Percentiles rank a stretch among this genome's conserved stretches.
phyloP scores from a whole-genome alignment of 352 stramenopile species.

The Thalassiosira hispida region DNA sequence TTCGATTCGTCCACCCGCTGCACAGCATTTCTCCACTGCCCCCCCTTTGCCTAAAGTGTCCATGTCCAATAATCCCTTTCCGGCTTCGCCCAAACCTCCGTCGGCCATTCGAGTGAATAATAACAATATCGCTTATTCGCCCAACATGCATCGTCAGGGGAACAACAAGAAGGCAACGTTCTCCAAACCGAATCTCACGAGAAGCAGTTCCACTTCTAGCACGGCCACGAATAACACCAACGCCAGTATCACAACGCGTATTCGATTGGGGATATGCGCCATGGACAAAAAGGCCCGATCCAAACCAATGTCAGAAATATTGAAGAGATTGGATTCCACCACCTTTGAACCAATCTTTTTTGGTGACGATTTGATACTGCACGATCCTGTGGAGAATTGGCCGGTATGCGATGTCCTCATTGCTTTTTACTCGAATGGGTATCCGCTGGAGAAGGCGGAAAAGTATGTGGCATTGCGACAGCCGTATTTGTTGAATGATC shows the following conservation, averaged over 20 bases:
- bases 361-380: slow-evolving; percentile 95
- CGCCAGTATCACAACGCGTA: slow-evolving; percentile 30
- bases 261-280: slow-evolving; percentile 94
- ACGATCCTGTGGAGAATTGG: slow-evolving; percentile 93
- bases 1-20: slow-evolving; percentile 22
- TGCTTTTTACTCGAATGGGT: slow-evolving; percentile 98
- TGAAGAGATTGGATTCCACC: slow-evolving; percentile 91
- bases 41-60: background rate
- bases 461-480: slow-evolving; percentile 94
- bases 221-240: background rate
- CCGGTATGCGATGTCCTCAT: slow-evolving; percentile 97
- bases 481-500: slow-evolving; percentile 97
- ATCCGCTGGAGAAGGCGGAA: slow-evolving; percentile 96
- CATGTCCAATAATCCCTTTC: background rate
- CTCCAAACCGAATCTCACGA: slow-evolving; percentile 15
- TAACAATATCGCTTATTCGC: background rate
- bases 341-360: slow-evolving; percentile 98
- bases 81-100: slow-evolving; percentile 23
- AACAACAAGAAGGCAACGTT: slow-evolving; percentile 26
- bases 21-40: no score
- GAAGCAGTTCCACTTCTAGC: slow-evolving; percentile 26
- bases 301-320: slow-evolving; percentile 97
- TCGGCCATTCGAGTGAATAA: slow-evolving; percentile 13
- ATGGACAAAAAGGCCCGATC: slow-evolving; percentile 99
- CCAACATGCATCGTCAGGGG: background rate